Conservation (phyloP, 1,284 basidiomycete genomes). For the Prillingera fragicola region DNA sequence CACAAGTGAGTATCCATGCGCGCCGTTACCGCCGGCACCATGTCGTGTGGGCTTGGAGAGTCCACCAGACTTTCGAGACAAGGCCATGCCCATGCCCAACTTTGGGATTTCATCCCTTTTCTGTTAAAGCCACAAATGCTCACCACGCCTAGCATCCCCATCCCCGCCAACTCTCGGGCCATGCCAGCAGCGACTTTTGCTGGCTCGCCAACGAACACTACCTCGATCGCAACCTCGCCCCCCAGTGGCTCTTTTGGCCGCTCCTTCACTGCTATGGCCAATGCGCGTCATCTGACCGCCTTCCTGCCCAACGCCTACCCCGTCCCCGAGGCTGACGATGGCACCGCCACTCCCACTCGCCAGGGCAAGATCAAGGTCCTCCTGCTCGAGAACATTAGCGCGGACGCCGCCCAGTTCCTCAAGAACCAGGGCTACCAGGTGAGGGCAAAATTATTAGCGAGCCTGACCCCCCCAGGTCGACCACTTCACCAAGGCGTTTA, state of each 20-base stretch:
- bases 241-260: conserved; percentile 13
- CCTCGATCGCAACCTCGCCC: conserved; percentile 25
- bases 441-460: too few species aligned
- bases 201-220: conserved; percentile 26
- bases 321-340: conserved; percentile 24
- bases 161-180: conserved; percentile 45
- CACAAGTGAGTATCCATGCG: conserved; percentile 28
- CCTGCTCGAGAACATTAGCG: conserved; percentile 91
- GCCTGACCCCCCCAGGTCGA: conserved; percentile 63
- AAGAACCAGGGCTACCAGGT: conserved; percentile 69
- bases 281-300: conserved; percentile 42
- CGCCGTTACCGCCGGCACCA: background rate
- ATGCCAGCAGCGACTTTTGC: conserved; percentile 28
- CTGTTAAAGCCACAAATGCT: background rate
- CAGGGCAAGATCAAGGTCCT: conserved; percentile 54
- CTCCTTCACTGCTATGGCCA: conserved; percentile 3
- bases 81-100: conserved; percentile 40
- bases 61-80: background rate
- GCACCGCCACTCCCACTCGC: conserved; percentile 21
- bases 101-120: background rate
- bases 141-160: conserved; percentile 39
- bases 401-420: conserved; percentile 79
- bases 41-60: background rate
- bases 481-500: conserved; percentile 77
- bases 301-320: conserved; percentile 45